A percentile compares a stretch with the other conserved stretches of the same genome.
Conservation (phyloP, 805 yeast genomes). For the Priceomyces fermenticarens region DNA sequence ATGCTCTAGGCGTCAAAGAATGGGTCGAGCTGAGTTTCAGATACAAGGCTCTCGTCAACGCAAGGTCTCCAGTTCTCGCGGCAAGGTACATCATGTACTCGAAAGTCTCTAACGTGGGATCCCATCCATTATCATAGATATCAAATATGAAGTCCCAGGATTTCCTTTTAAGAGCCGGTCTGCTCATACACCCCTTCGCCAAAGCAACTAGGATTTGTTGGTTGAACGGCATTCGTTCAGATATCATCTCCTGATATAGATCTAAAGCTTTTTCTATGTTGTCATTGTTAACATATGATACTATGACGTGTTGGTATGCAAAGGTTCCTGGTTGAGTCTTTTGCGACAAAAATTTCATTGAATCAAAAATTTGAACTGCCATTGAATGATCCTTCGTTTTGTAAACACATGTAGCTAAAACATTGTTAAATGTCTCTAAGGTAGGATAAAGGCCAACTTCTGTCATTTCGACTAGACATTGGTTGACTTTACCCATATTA, state of each 20-base stretch:
- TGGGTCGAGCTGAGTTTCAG: constrained; percentile 38
- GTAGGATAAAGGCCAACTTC: constrained; percentile 38
- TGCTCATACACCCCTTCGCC: constrained; percentile 65
- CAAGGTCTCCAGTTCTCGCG: constrained; percentile 76
- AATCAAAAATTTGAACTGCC: constrained; percentile 73
- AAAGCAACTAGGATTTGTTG: constrained; percentile 48
- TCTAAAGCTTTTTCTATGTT: constrained; percentile 75
- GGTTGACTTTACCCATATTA: constrained; percentile 37
- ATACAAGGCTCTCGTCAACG: constrained; percentile 67
- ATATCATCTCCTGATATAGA: constrained; percentile 66
- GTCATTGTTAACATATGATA: constrained; percentile 57
- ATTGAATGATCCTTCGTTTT: constrained; percentile 49
- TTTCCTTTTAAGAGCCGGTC: constrained; percentile 41
- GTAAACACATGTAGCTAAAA: constrained; percentile 59
- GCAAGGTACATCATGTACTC: constrained; percentile 73
- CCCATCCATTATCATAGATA: constrained; percentile 46
- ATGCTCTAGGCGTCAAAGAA: constrained; percentile 35
- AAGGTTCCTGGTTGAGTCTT: constrained; percentile 63
- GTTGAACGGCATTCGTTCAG: constrained; percentile 21
- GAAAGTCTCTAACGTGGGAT: constrained; percentile 47
- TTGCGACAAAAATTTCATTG: constrained; percentile 76
- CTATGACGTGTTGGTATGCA: constrained; percentile 71
- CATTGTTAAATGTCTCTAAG: constrained; percentile 48
- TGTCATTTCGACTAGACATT: constrained; percentile 36
- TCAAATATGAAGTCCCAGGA: constrained; percentile 83